phyloP scores from a whole-genome alignment of 2,329 filamentous ascomycete species.

The Aspergillus oerlinghausenensis region DNA sequence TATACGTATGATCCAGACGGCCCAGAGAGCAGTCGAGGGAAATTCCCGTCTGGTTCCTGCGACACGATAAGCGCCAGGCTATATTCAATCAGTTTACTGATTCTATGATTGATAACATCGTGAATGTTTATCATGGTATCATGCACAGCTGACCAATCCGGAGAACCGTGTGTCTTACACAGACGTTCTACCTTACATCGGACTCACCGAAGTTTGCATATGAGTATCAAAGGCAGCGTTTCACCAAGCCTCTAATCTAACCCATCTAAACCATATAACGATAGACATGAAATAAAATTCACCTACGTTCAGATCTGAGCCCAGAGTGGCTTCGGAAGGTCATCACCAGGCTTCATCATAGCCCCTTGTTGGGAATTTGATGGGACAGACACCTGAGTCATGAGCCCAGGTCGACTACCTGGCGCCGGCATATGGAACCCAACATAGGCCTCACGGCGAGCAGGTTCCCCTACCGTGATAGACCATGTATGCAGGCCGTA shows the following conservation, averaged over 20 bases:
- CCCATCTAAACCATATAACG: not conserved
- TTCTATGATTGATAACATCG: not conserved
- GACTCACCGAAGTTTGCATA: not conserved
- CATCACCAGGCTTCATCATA: conserved; percentile 30
- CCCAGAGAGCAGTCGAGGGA: not conserved
- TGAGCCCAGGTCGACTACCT: conserved; percentile 22
- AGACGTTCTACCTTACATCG: not conserved
- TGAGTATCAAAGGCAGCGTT: not conserved
- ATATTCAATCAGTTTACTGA: not conserved
- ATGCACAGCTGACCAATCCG: not conserved
- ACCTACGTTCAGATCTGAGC: conserved; percentile 26
- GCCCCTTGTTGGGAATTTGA: conserved; percentile 24
- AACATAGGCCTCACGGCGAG: conserved; percentile 76
- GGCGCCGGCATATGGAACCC: conserved; percentile 50
- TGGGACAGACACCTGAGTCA: conserved; percentile 17
- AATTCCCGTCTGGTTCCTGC: not conserved
- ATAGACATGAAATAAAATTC: conserved; percentile 4
- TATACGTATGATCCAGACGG: not conserved
- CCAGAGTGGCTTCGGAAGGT: conserved; percentile 37
- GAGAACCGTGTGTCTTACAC: too few species aligned
- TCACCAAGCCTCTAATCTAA: not conserved
- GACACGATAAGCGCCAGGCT: not conserved
- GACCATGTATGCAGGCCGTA: conserved; percentile 85
- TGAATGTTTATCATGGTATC: not conserved
- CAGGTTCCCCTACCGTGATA: conserved; percentile 65